These are phyloP conservation scores for Wallacemonas sp. DNA, from an alignment of 208 protist species.

Conservation along the genomic window DNA sequence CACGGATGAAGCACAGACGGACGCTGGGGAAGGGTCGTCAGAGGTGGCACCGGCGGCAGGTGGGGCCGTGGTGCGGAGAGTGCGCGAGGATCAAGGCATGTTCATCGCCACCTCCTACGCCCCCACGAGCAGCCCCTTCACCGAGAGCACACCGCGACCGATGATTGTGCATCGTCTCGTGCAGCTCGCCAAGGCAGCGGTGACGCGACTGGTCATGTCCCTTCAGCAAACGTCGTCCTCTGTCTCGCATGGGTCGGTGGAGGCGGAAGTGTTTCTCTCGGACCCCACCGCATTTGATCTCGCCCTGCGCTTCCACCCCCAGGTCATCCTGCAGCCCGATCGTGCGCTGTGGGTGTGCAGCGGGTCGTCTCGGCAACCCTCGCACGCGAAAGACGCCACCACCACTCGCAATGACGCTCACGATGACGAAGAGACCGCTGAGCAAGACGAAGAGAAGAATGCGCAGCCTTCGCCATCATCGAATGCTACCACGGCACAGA, in stretches of 20 bases:
- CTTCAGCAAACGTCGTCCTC: slow-evolving; percentile 26
- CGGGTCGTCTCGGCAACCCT: neutral
- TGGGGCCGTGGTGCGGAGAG: slow-evolving; percentile 53
- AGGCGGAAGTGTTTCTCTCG: slow-evolving; percentile 54
- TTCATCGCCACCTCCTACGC: slow-evolving; percentile 85
- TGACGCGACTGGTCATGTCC: slow-evolving; percentile 46
- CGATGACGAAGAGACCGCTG: neutral
- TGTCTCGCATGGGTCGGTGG: slow-evolving; percentile 16
- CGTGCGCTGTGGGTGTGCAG: slow-evolving; percentile 31
- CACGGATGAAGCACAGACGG: slow-evolving; percentile 35
- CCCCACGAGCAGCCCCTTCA: slow-evolving; percentile 75
- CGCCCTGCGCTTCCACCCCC: slow-evolving; percentile 65
- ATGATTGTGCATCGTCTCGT: slow-evolving; percentile 86
- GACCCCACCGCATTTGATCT: slow-evolving; percentile 70
- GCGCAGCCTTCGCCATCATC: neutral
- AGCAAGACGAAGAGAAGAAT: neutral
- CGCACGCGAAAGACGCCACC: neutral
- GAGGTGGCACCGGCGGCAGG: slow-evolving; percentile 27
- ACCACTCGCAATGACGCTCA: neutral
- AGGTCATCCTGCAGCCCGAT: slow-evolving; percentile 70
- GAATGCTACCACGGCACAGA: too few relatives aligned
- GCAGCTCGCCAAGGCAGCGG: slow-evolving; percentile 60
- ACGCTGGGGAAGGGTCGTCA: slow-evolving; percentile 20
- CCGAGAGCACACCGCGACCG: slow-evolving; percentile 66
- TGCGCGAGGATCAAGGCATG: slow-evolving; percentile 71